Evolutionary conservation across 1,284 basidiomycete species (phyloP).

Genomic region (Ceratobasidium sp.): DNA sequence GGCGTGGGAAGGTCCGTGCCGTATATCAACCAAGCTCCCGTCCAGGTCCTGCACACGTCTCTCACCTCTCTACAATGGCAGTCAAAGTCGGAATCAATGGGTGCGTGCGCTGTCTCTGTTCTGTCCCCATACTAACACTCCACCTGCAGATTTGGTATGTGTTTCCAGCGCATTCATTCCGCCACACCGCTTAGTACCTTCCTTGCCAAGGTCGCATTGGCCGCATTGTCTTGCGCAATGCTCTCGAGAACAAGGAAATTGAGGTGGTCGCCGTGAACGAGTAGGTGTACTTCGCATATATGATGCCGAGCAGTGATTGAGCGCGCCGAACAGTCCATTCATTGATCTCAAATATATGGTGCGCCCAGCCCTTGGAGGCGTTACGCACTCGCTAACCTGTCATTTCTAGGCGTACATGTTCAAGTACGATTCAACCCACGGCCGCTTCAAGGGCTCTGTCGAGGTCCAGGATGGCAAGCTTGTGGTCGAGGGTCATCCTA

Average conservation of each 20-base stretch:
- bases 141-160: slow-evolving; percentile 71
- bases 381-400: background rate
- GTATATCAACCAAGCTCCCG: slow-evolving; percentile 1
- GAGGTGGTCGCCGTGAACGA: slow-evolving; percentile 90
- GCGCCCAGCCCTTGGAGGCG: background rate
- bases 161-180: background rate
- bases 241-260: slow-evolving; percentile 76
- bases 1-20: slow-evolving; percentile 29
- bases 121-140: slow-evolving; percentile 42
- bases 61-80: slow-evolving; percentile 51
- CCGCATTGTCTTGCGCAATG: slow-evolving; percentile 97
- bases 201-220: slow-evolving; percentile 84
- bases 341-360: slow-evolving; percentile 96
- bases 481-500: slow-evolving; percentile 78
- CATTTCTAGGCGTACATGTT: slow-evolving; percentile 90
- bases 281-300: slow-evolving; percentile 57
- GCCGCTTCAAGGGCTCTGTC: slow-evolving; percentile 89
- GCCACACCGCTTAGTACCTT: slow-evolving; percentile 19
- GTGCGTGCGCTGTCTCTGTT: slow-evolving; percentile 54
- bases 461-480: slow-evolving; percentile 90
- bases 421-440: slow-evolving; percentile 99
- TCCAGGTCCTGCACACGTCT: slow-evolving; percentile 10
- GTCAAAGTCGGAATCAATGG: slow-evolving; percentile 96
- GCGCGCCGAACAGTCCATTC: slow-evolving; percentile 71
- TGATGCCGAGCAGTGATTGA: slow-evolving; percentile 31